Conservation (phyloP, 139 green algal species). For the Closterium sp. region DNA sequence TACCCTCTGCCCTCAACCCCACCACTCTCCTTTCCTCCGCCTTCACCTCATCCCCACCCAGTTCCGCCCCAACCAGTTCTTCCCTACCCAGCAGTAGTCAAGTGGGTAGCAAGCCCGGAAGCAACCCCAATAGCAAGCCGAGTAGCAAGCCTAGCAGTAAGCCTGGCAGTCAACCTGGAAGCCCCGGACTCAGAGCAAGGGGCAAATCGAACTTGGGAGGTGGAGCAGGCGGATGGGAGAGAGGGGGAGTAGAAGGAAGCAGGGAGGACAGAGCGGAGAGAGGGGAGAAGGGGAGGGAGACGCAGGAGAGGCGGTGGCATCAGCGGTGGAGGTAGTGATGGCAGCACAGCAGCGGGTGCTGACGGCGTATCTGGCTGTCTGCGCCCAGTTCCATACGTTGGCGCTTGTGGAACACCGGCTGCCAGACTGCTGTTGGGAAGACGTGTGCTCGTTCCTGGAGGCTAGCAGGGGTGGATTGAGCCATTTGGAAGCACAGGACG, state of each 20-base stretch:
- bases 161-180: background rate
- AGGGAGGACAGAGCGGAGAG: background rate
- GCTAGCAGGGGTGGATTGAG: background rate
- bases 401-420: background rate
- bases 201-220: background rate
- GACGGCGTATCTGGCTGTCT: background rate
- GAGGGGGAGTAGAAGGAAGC: background rate
- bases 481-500: background rate
- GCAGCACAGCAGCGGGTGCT: background rate
- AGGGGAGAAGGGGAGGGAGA: background rate
- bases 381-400: background rate
- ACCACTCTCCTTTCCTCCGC: background rate
- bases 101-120: background rate
- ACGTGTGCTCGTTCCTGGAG: background rate
- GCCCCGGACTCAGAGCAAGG: background rate
- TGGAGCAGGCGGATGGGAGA: background rate
- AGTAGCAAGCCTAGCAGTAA: background rate
- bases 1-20: background rate
- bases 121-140: background rate
- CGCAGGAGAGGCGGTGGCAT: background rate
- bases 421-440: background rate
- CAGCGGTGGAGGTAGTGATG: background rate
- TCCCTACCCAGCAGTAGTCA: background rate
- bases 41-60: background rate
- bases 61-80: background rate